Percentiles rank a stretch among this genome's conserved stretches.
Conservation (phyloP, 225 moss, liverwort and hornwort species). For the Physcomitrellopsis africana region DNA sequence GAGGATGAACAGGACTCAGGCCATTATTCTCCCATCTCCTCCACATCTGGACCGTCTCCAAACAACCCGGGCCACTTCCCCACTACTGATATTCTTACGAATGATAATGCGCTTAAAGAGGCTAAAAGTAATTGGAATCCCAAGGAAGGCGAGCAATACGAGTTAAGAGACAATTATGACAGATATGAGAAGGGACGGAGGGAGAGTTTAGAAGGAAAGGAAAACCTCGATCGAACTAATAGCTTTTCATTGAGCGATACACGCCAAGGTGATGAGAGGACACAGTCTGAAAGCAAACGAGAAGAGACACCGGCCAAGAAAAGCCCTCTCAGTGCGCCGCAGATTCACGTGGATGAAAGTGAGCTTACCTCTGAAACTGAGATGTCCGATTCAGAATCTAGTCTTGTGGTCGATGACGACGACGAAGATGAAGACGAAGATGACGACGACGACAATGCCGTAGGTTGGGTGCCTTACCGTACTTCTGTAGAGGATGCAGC, state of each 20-base stretch:
- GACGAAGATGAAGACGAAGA: conserved; percentile 54
- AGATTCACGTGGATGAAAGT: conserved; percentile 31
- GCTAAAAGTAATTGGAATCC: conserved; percentile 46
- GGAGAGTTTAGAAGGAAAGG: conserved; percentile 58
- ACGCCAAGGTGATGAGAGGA: conserved; percentile 44
- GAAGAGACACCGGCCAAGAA: conserved; percentile 40
- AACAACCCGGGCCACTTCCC: conserved; percentile 40
- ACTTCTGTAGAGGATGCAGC: conserved; percentile 47
- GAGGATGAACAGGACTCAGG: conserved; percentile 80
- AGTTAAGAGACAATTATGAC: conserved; percentile 55
- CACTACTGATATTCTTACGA: conserved; percentile 32
- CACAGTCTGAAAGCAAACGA: conserved; percentile 34
- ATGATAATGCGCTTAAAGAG: conserved; percentile 44
- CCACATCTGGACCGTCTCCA: conserved; percentile 56
- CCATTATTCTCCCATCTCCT: conserved; percentile 61
- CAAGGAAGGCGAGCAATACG: conserved; percentile 43
- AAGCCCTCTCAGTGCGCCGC: conserved; percentile 33
- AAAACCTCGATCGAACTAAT: conserved; percentile 53
- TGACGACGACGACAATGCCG: conserved; percentile 24
- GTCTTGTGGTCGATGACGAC: conserved; percentile 43
- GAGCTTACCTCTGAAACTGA: conserved; percentile 55
- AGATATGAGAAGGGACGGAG: conserved; percentile 49
- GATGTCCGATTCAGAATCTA: conserved; percentile 51
- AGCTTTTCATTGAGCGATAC: conserved; percentile 54
- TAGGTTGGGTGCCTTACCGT: conserved; percentile 59